Evolutionary conservation across 192 early-diverging fungal species (phyloP).

Genomic region (Borealophlyctis nickersoniae): DNA sequence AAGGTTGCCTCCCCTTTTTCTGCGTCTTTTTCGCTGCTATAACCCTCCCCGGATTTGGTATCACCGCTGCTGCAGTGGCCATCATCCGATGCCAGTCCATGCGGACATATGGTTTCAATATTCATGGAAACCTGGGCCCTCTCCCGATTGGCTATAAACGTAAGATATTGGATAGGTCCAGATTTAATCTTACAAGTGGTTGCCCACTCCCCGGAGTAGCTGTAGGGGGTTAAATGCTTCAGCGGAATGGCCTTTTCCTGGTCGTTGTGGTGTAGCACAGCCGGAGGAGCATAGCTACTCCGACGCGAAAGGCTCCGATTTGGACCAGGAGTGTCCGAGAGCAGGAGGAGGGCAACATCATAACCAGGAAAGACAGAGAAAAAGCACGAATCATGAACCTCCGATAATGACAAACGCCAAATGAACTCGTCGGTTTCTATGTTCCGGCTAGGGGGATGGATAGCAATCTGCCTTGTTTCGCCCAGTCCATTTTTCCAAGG

Average conservation of each 20-base stretch:
- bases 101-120: constrained; percentile 44
- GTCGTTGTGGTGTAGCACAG: constrained; percentile 52
- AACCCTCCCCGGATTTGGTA: constrained; percentile 1
- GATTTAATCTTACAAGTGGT: constrained; percentile 34
- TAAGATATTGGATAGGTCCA: constrained; percentile 30
- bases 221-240: constrained; percentile 56
- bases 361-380: constrained; percentile 62
- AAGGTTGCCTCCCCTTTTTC: too few relatives aligned
- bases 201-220: constrained; percentile 55
- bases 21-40: neutral
- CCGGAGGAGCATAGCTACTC: constrained; percentile 34
- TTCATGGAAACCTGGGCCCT: constrained; percentile 22
- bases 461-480: constrained; percentile 55
- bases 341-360: constrained; percentile 42
- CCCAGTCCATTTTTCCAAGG: constrained; percentile 68
- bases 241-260: constrained; percentile 43
- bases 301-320: constrained; percentile 1
- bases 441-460: constrained; percentile 44
- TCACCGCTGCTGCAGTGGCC: constrained; percentile 36
- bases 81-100: constrained; percentile 30
- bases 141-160: constrained; percentile 40
- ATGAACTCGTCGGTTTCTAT: constrained; percentile 50
- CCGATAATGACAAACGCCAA: constrained; percentile 50
- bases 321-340: constrained; percentile 11
- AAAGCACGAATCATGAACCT: constrained; percentile 42